Evolutionary conservation across 345 rosid genomes (phyloP).

Genomic region (Camelina hispida): DNA sequence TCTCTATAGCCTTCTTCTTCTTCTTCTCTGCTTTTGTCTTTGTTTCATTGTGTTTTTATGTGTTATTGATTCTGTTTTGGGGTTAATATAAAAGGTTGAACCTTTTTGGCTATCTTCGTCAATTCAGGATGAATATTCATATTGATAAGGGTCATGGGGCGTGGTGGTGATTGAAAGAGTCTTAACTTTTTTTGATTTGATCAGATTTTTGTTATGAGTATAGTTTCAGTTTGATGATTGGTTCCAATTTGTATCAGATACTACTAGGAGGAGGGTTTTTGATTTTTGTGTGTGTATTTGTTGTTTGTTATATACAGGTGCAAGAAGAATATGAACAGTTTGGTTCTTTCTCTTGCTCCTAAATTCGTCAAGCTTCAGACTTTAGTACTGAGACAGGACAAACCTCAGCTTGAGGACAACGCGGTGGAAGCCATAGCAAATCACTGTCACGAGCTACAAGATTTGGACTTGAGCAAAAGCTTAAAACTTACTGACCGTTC

Average conservation of each 20-base stretch:
- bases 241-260: background rate
- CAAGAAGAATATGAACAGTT: constrained; percentile 74
- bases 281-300: background rate
- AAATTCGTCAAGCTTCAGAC: constrained; percentile 75
- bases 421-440: constrained; percentile 79
- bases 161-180: background rate
- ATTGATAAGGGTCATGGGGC: constrained; percentile 19
- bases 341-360: constrained; percentile 84
- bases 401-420: constrained; percentile 83
- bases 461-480: constrained; percentile 95
- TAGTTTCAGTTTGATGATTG: constrained; percentile 16
- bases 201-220: background rate
- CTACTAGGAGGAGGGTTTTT: constrained; percentile 8
- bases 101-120: background rate
- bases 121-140: background rate
- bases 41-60: background rate
- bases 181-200: background rate
- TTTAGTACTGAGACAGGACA: constrained; percentile 79
- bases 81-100: constrained; percentile 6
- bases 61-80: constrained; percentile 20
- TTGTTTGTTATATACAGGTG: constrained; percentile 62
- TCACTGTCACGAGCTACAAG: constrained; percentile 78
- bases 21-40: background rate
- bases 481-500: constrained; percentile 80
- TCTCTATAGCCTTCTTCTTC: constrained; percentile 13